phyloP scores from a whole-genome alignment of 31 red algal species.

The Porphyra umbilicalis region DNA sequence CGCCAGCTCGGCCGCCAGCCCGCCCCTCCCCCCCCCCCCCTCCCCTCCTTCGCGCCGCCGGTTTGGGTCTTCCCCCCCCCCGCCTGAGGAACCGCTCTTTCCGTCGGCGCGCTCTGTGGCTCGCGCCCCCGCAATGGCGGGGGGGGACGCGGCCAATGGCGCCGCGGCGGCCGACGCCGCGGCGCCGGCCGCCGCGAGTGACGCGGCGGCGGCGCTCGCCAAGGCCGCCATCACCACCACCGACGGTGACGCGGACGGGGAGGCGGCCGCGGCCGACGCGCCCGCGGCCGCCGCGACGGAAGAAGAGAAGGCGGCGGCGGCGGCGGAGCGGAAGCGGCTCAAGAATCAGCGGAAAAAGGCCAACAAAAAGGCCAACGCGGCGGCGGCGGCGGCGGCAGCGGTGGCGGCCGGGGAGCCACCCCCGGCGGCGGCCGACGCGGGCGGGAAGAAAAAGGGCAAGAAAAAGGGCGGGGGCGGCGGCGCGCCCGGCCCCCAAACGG shows the following conservation, averaged over 20 bases:
- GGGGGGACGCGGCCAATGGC: not conserved
- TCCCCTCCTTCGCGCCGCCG: too few species aligned
- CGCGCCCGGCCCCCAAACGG: conserved; percentile 26
- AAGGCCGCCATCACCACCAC: not conserved
- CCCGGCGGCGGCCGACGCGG: not conserved
- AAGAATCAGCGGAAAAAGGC: conserved; percentile 1
- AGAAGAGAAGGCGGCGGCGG: not conserved
- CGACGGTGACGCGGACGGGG: not conserved
- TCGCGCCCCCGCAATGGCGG: too few species aligned
- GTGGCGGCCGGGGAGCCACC: not conserved
- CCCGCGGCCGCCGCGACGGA: not conserved
- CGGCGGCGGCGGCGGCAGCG: not conserved
- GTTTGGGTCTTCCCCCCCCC: too few species aligned
- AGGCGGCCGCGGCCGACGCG: not conserved
- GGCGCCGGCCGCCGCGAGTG: not conserved
- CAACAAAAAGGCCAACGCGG: not conserved
- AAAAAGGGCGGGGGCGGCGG: not conserved
- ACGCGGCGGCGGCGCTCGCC: not conserved
- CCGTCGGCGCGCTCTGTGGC: too few species aligned
- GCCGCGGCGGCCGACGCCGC: not conserved
- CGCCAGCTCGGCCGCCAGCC: too few species aligned
- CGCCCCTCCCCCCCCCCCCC: too few species aligned
- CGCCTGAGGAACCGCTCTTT: too few species aligned
- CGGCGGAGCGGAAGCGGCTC: not conserved
- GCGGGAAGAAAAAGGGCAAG: not conserved